phyloP scores from a whole-genome alignment of 331 rosid genomes.

The Malus hybrid region DNA sequence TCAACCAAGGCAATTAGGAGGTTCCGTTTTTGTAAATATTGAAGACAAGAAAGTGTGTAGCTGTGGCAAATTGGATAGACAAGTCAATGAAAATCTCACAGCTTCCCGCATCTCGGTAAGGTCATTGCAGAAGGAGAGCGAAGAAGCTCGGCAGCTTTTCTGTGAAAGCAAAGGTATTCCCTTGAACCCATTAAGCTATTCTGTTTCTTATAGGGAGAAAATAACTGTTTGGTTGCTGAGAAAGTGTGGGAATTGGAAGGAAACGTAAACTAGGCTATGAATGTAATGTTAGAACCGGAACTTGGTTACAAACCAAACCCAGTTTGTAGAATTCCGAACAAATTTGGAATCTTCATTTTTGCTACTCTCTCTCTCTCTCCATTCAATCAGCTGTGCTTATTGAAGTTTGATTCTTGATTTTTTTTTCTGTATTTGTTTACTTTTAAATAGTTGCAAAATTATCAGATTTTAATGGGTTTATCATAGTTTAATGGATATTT shows the following conservation, averaged over 20 bases:
- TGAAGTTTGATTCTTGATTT: background rate
- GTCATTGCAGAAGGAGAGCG: background rate
- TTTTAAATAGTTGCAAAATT: background rate
- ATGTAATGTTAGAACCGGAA: conserved; percentile 9
- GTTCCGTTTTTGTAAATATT: background rate
- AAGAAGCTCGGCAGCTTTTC: background rate
- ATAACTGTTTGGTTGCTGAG: conserved; percentile 2
- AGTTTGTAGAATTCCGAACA: background rate
- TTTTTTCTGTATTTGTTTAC: background rate
- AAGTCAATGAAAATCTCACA: background rate
- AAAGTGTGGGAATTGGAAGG: background rate
- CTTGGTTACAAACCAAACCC: background rate
- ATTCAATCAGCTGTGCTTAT: background rate
- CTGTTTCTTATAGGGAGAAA: background rate
- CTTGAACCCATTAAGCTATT: background rate
- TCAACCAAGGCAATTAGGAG: background rate
- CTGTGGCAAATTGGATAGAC: background rate
- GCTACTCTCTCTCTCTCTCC: background rate
- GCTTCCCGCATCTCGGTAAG: background rate
- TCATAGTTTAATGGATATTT: no score
- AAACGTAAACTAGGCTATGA: background rate
- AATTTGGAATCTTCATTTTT: background rate
- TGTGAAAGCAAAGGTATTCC: background rate
- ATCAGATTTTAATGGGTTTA: background rate
- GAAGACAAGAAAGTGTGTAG: background rate